Conservation (phyloP, 768 basidiomycete species). For the Auriscalpium vulgare region DNA sequence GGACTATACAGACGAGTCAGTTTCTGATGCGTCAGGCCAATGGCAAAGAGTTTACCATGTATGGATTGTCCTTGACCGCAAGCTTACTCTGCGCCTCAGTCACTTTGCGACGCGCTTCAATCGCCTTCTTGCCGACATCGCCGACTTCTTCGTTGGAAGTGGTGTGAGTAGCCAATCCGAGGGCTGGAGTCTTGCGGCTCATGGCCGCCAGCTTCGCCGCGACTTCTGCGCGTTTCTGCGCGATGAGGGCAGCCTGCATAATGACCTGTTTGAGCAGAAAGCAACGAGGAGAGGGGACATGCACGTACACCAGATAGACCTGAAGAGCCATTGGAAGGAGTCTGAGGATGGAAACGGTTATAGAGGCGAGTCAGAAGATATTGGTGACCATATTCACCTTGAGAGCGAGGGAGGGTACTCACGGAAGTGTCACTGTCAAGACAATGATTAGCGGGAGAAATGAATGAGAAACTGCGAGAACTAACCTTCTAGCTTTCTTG, state of each 20-base stretch:
- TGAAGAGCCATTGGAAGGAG: conserved; percentile 36
- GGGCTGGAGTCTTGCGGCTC: conserved; percentile 20
- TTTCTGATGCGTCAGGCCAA: background rate
- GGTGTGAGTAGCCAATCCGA: conserved; percentile 20
- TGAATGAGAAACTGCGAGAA: background rate
- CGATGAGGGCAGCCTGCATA: conserved; percentile 54
- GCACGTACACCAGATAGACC: background rate
- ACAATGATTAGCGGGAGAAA: conserved; percentile 15
- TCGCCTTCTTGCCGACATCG: conserved; percentile 63
- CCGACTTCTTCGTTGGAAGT: conserved; percentile 33
- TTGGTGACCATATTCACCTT: conserved; percentile 68
- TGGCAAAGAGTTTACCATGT: conserved; percentile 53
- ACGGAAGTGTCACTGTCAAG: conserved; percentile 52
- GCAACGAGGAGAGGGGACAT: background rate
- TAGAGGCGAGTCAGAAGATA: conserved; percentile 58
- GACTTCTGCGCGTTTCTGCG: conserved; percentile 78
- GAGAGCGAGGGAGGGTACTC: conserved; percentile 41
- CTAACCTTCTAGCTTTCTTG: conserved; percentile 48
- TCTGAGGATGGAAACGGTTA: conserved; percentile 55
- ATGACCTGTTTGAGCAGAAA: background rate
- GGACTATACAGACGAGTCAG: conserved; percentile 28
- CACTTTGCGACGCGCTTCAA: conserved; percentile 81
- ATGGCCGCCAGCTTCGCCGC: conserved; percentile 72
- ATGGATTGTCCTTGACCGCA: conserved; percentile 76
- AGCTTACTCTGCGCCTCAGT: conserved; percentile 74